Evolutionary conservation across 1,139 yeast species (phyloP), one percentile per base, ranked within the genome.

Genomic region (Chernovozyma aurita): DNA sequence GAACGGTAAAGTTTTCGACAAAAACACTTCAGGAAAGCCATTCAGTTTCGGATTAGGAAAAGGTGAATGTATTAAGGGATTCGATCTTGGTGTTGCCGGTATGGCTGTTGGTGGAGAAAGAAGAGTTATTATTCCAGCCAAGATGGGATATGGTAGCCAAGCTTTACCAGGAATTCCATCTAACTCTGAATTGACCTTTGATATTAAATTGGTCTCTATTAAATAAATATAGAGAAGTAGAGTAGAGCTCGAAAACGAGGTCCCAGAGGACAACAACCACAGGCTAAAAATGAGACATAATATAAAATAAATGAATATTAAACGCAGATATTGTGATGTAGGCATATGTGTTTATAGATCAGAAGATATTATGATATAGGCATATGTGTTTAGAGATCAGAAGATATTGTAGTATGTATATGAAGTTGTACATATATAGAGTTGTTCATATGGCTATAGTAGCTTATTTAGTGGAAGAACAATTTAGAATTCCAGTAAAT

Each of bases 21-120:
- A 92, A 66, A 92, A 92, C 79, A 88, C 97, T 52, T 76, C 83
- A 48, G 99, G 99, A 52, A 90, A 87, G 73, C 98, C 99, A 55
- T 92, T 94, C 63, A 66, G 70, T 46, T 94, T 92, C 68, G 79
- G 78, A 47, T 78, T 92, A 51, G 98, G 98, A 54, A 86, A 85
- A 63, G 98, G 98, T 58, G 97, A 94, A 69, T 96, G 95, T 56
- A 94, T 94, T 73, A 87, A 86, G 66, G 98, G 97, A 46, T 92
- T 95, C 84, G 99, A 92, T 61, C 76, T 90, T 54, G 98, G 98
- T 73, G 95, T 92, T 53, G 87, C 90, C 40, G 98, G 98, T 61
- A 90, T 94, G 97, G 80, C 95, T 43, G 95, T 87, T 59, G 96
- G 96, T 53, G 98, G 98, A 58, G 98, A 94, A 76, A 88, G 99